phyloP scores from a whole-genome alignment of 1,284 basidiomycete genomes.

The Phellopilus nigrolimitatus region DNA sequence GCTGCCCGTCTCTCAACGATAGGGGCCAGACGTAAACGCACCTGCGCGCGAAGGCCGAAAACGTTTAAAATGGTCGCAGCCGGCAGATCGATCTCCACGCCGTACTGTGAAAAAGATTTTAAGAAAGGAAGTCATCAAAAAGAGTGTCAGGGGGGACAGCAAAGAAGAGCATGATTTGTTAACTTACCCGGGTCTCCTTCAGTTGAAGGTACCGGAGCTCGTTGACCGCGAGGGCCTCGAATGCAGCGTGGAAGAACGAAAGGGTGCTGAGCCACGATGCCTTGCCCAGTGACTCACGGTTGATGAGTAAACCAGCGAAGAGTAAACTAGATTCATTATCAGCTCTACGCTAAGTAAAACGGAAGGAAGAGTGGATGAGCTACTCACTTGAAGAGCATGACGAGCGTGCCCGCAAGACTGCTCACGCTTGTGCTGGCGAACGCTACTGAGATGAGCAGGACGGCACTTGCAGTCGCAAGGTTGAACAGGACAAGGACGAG shows the following conservation, averaged over 20 bases:
- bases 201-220: slow-evolving; percentile 92
- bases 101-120: slow-evolving; percentile 53
- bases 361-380: slow-evolving; percentile 1
- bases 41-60: slow-evolving; percentile 84
- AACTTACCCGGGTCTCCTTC: slow-evolving; percentile 77
- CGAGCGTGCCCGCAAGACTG: slow-evolving; percentile 87
- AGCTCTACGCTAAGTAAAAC: background rate
- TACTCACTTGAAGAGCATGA: slow-evolving; percentile 96
- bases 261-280: slow-evolving; percentile 84
- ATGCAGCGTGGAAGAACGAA: slow-evolving; percentile 99
- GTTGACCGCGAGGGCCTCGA: slow-evolving; percentile 93
- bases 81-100: slow-evolving; percentile 89
- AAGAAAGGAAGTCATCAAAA: background rate
- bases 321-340: slow-evolving; percentile 59
- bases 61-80: slow-evolving; percentile 89
- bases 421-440: slow-evolving; percentile 85
- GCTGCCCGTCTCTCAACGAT: too few species aligned
- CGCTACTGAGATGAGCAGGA: slow-evolving; percentile 86
- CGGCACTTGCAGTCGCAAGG: slow-evolving; percentile 86
- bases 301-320: slow-evolving; percentile 94
- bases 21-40: slow-evolving; percentile 29
- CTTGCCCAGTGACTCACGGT: slow-evolving; percentile 78
- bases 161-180: slow-evolving; percentile 18
- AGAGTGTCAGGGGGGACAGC: slow-evolving; percentile 10
- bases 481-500: slow-evolving; percentile 94